Conservation (phyloP, 257 asterid genomes). For the Nicotiana tomentosiformis region DNA sequence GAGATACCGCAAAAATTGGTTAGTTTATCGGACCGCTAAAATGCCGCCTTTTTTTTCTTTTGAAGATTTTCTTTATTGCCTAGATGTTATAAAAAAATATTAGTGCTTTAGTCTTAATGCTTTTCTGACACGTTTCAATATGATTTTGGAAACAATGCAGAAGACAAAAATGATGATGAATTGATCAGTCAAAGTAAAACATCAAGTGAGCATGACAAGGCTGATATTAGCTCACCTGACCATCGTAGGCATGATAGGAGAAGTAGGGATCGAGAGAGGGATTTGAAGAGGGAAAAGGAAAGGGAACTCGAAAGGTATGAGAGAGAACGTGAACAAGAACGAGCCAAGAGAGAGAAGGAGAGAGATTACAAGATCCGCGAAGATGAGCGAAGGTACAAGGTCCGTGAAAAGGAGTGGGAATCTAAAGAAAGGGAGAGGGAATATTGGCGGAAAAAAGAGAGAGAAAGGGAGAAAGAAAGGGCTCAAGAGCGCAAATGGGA, state of each 20-base stretch:
- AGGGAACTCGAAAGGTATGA: conserved; percentile 90
- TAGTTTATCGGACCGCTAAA: conserved; percentile 3
- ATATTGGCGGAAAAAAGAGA: conserved; percentile 81
- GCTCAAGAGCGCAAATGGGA: conserved; percentile 86
- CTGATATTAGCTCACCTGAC: conserved; percentile 77
- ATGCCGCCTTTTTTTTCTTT: background rate
- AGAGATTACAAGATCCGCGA: conserved; percentile 87
- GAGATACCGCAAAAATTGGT: conserved; percentile 48
- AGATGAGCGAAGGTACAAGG: conserved; percentile 89
- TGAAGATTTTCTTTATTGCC: background rate
- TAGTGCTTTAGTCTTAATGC: background rate
- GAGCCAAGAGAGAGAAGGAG: conserved; percentile 93
- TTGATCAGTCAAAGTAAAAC: conserved; percentile 64
- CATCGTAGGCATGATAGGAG: conserved; percentile 70
- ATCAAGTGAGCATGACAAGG: conserved; percentile 56
- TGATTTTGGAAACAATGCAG: conserved; percentile 41
- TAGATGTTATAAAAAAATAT: background rate
- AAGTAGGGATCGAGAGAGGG: conserved; percentile 76
- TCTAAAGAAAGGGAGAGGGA: conserved; percentile 91
- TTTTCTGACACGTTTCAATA: conserved; percentile 16
- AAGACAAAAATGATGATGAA: conserved; percentile 66
- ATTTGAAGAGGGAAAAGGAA: conserved; percentile 71
- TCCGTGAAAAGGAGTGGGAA: conserved; percentile 97
- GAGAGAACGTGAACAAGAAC: conserved; percentile 90
- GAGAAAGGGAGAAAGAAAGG: conserved; percentile 86